Evolutionary conservation across 2,329 filamentous ascomycete species (phyloP).

Genomic region (Aspergillus quadrilineatus): DNA sequence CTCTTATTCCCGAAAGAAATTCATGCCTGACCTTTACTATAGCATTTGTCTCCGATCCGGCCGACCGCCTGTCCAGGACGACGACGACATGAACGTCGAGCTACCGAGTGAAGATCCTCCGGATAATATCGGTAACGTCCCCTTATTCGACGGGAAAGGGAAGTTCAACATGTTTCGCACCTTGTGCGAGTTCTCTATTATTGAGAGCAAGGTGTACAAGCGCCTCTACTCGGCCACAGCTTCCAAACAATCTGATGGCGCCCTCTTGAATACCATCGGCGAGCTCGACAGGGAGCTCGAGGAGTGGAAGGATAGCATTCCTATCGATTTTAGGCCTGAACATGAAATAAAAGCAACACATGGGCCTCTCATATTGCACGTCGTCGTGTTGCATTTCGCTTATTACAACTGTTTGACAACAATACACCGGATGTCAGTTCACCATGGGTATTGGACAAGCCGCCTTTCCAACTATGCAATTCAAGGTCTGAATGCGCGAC

Average conservation of each 20-base stretch:
- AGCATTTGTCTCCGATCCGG: constrained; percentile 70
- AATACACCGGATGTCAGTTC: constrained; percentile 97
- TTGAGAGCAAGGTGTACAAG: constrained; percentile 93
- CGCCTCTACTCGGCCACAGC: constrained; percentile 89
- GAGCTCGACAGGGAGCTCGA: constrained; percentile 88
- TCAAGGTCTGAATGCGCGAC: constrained; percentile 84
- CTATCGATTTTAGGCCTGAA: constrained; percentile 93
- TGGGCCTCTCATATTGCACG: constrained; percentile 88
- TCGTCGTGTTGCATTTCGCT: constrained; percentile 91
- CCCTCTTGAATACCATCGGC: constrained; percentile 91
- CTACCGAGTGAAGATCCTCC: constrained; percentile 85
- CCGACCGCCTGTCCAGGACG: constrained; percentile 69
- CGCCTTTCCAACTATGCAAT: constrained; percentile 92
- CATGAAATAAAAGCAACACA: constrained; percentile 92
- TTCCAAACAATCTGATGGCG: constrained; percentile 85
- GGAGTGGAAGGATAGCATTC: constrained; percentile 94
- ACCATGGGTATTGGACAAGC: constrained; percentile 97
- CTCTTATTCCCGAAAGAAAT: not conserved
- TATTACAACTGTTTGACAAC: constrained; percentile 98
- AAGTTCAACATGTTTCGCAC: constrained; percentile 94
- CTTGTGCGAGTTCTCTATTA: constrained; percentile 87
- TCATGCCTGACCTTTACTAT: constrained; percentile 15
- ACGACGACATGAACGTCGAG: constrained; percentile 92
- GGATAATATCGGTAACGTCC: constrained; percentile 94
- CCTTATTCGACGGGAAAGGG: constrained; percentile 79